Evolutionary conservation across 345 rosid genomes (phyloP).

Genomic region (Aegle marmelos): DNA sequence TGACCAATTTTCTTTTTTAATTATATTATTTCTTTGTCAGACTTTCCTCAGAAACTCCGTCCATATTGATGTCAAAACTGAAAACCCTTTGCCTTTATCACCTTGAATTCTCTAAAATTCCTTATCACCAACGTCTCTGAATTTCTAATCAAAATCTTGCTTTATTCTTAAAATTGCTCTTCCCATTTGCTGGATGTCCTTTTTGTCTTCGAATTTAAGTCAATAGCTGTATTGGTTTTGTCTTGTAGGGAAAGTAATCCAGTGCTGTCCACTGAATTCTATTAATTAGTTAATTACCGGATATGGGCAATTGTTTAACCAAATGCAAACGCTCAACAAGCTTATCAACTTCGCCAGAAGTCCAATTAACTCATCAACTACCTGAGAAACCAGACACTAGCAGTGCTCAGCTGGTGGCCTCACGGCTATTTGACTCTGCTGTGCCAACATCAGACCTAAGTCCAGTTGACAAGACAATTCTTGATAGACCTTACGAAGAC

Average conservation of each 20-base stretch:
- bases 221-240: background rate
- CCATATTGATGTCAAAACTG: background rate
- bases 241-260: background rate
- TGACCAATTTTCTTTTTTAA: conserved; percentile 10
- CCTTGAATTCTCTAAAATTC: background rate
- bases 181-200: too few species aligned
- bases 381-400: conserved; percentile 15
- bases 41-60: background rate
- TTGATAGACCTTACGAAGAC: conserved; percentile 33
- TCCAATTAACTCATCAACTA: too few species aligned
- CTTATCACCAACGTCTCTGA: background rate
- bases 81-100: background rate
- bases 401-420: conserved; percentile 16
- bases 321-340: background rate
- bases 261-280: background rate
- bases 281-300: background rate
- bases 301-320: conserved; percentile 59
- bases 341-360: background rate
- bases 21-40: background rate
- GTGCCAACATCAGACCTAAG: conserved; percentile 25
- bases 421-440: background rate
- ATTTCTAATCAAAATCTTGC: too few species aligned
- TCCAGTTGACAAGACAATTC: conserved; percentile 16
- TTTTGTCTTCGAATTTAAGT: too few species aligned
- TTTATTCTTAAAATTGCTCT: too few species aligned